Conservation (phyloP, 176 grass and related monocot genomes). For the Elaeis guineensis region DNA sequence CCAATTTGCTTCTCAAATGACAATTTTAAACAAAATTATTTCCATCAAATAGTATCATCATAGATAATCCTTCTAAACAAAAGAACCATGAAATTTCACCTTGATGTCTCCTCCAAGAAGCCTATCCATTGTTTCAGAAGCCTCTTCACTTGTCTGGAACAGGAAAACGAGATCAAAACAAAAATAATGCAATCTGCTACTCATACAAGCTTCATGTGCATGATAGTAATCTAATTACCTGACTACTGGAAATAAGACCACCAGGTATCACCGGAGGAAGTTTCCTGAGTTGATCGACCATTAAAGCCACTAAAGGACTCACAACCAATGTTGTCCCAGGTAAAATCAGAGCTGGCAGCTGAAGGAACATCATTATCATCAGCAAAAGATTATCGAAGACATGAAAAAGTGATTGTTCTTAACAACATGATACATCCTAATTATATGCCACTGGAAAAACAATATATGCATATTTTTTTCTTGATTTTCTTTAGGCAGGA, state of each 20-base stretch:
- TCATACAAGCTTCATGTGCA: too few relatives aligned
- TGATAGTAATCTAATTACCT: conserved; percentile 35
- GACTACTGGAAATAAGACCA: conserved; percentile 78
- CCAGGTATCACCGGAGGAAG: conserved; percentile 75
- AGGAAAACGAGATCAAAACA: conserved; percentile 19
- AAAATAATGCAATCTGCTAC: background rate
- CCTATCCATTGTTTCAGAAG: conserved; percentile 50
- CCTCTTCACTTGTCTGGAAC: conserved; percentile 56
- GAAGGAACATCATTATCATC: conserved; percentile 4
- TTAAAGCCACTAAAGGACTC: conserved; percentile 83
- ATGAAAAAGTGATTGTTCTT: background rate
- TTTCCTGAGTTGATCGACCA: conserved; percentile 92
- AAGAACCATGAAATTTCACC: conserved; percentile 32
- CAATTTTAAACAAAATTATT: too few relatives aligned
- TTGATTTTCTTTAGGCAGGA: too few relatives aligned
- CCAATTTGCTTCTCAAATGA: too few relatives aligned
- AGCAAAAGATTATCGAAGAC: background rate
- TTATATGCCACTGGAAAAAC: too few relatives aligned
- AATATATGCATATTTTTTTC: too few relatives aligned
- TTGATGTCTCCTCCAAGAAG: conserved; percentile 73
- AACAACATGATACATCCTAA: too few relatives aligned
- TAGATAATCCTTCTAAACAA: background rate
- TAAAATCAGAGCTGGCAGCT: conserved; percentile 89
- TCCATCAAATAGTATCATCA: too few relatives aligned
- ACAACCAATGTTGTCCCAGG: conserved; percentile 85